Evolutionary conservation across 306 rosid species (phyloP).

Genomic region (Spatholobus suberectus): DNA sequence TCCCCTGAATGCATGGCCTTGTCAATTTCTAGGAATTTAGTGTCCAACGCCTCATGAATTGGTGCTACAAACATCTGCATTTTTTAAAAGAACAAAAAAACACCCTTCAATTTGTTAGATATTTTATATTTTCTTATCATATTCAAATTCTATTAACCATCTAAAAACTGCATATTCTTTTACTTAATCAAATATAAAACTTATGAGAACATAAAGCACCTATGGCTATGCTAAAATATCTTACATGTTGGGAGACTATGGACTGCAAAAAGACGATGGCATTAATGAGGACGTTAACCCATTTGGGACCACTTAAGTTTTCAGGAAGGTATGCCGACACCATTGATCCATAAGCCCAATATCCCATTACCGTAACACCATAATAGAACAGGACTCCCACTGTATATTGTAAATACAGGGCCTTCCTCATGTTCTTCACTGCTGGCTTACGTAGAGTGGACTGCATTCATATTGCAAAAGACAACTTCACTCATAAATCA

Average conservation of each 20-base stretch:
- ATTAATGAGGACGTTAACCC: slow-evolving; percentile 53
- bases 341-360: slow-evolving; percentile 69
- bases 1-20: slow-evolving; percentile 50
- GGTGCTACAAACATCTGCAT: slow-evolving; percentile 61
- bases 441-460: slow-evolving; percentile 62
- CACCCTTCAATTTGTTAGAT: background rate
- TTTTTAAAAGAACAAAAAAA: background rate
- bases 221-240: background rate
- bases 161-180: background rate
- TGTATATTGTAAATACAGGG: slow-evolving; percentile 50
- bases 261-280: slow-evolving; percentile 58
- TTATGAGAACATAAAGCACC: background rate
- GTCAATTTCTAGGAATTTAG: slow-evolving; percentile 48
- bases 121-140: background rate
- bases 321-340: slow-evolving; percentile 57
- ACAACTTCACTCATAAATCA: background rate
- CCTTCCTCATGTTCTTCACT: slow-evolving; percentile 63
- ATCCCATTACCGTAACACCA: slow-evolving; percentile 52
- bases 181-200: background rate
- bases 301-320: slow-evolving; percentile 58
- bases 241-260: slow-evolving; percentile 60
- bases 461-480: slow-evolving; percentile 25
- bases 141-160: background rate
- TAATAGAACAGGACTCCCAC: slow-evolving; percentile 54
- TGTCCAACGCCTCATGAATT: slow-evolving; percentile 62